phyloP scores from a whole-genome alignment of 768 basidiomycete genomes.

The Pisolithus tinctorius region DNA sequence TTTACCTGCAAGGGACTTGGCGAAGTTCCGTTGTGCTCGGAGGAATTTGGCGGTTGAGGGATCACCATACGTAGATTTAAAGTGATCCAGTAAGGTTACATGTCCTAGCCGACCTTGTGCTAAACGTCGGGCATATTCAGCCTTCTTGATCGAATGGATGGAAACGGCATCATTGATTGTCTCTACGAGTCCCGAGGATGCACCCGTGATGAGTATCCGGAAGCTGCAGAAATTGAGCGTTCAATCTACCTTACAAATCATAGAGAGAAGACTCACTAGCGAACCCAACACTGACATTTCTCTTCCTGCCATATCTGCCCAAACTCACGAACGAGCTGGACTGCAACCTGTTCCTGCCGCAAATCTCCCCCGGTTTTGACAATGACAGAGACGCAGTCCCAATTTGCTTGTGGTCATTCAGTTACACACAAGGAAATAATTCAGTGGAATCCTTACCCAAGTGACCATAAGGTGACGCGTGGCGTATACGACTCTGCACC shows the following conservation, averaged over 20 bases:
- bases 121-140: conserved; percentile 87
- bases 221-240: conserved; percentile 48
- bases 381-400: conserved; percentile 94
- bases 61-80: conserved; percentile 84
- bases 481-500: conserved; percentile 75
- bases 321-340: conserved; percentile 91
- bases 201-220: conserved; percentile 92
- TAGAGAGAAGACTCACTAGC: conserved; percentile 54
- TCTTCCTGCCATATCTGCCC: conserved; percentile 94
- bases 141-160: conserved; percentile 99
- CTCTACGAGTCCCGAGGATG: conserved; percentile 89
- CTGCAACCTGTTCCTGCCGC: conserved; percentile 95
- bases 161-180: conserved; percentile 98
- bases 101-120: conserved; percentile 76
- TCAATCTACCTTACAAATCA: background rate
- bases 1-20: conserved; percentile 80
- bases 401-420: conserved; percentile 42
- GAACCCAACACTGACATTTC: conserved; percentile 86
- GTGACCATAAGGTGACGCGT: conserved; percentile 94
- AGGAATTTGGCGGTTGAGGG: conserved; percentile 80
- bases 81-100: conserved; percentile 90
- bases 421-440: background rate
- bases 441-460: conserved; percentile 45
- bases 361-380: conserved; percentile 97
- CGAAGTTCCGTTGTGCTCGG: conserved; percentile 91